Evolutionary conservation across 257 asterid genomes (phyloP), one percentile per base, ranked within the genome.

Genomic region (Solanum chiquidenum): DNA sequence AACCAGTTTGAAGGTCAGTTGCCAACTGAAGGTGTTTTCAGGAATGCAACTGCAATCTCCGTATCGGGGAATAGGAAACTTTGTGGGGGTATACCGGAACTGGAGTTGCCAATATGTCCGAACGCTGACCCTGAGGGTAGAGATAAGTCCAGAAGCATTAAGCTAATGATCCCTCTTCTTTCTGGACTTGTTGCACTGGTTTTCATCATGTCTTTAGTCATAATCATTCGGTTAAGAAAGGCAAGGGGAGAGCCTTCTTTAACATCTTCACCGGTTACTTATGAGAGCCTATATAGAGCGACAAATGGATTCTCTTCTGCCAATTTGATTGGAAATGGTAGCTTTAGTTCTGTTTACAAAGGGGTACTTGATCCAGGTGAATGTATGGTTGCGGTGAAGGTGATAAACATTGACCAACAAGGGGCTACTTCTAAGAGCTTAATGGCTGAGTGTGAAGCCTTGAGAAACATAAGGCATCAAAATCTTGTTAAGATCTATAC

Each of bases 1-100:
- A 92, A 90, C 55, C 80, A 90, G 73, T 88, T 92, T 6, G 88
- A 89, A n/a, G 94, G 92, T 3, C 85, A 83, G 58, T 37, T 90
- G n/a, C 91, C 92, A 42, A 75, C 62, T 7, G 42, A 9, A 16
- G 92, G 91, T 42, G 83, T 85, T 62, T 92, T 92, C 66, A 18
- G 10, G 27, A 87, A 90, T 16, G 58, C 87, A 38, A 73, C 88
- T 76, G 83, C 34, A 49, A 37, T 86, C 9, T 38, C 86, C 23
- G 64, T 90, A 9, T 58, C n/a, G 1, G 89, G 89, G 38, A 92
- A 92, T 44, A 27, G 25, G 27, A 87, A 86, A 72, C 91, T 92
- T 33, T 92, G 92, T 83, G 93, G 92, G 25, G 93, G 88, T 29
- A 83, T 89, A 49, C 33, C 77, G 1, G 75, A 71, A 64, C 66